Evolutionary conservation across 305 asterid genomes (phyloP), one percentile per base, ranked within the genome.

Genomic region (Fraxinus platypoda): DNA sequence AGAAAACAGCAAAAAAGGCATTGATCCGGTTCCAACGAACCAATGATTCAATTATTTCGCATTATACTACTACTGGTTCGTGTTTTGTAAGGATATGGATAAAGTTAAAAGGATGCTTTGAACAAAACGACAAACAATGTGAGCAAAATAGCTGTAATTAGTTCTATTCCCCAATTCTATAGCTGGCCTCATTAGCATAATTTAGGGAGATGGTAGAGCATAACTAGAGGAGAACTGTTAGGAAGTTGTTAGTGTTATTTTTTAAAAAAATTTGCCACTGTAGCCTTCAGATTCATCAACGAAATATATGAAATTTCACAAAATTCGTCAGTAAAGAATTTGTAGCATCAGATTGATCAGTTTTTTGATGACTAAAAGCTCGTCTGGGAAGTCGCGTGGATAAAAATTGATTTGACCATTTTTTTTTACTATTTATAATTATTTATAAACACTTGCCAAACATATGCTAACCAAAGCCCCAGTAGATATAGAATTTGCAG

Each of bases 401-500:
- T 49, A 52, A 52, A 52, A 52, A 15, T 52, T 52, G 23, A 52
- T 17, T 17, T 52, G 62, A 52, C 62, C 62, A 12, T 46, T 17
- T 52, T 15, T 52, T n/a, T 52, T 4, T 34, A 52, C 62, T 52
- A 52, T 52, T 52, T 17, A 52, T 52, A 52, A 52, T 52, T 21
- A 5, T 49, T 49, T 52, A 52, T 52, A 17, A 15, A 52, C 19
- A 46, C 57, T 46, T 46, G 57, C 57, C 57, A 46, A 46, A 46
- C 8, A 1, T 4, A 17, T 52, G 34, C 78, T 72, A 79, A 66
- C 66, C 49, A 33, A 28, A 79, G 73, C 78, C 78, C 78, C 59
- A 70, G 49, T 33, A 35, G 57, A 79, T 81, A 26, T 75, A 80
- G 57, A 74, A 62, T 25, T 33, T 72, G 79, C 75, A 57, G 71